Base-by-base conservation (phyloP, 306 rosid species). In the Inga leiocalycina region DNA sequence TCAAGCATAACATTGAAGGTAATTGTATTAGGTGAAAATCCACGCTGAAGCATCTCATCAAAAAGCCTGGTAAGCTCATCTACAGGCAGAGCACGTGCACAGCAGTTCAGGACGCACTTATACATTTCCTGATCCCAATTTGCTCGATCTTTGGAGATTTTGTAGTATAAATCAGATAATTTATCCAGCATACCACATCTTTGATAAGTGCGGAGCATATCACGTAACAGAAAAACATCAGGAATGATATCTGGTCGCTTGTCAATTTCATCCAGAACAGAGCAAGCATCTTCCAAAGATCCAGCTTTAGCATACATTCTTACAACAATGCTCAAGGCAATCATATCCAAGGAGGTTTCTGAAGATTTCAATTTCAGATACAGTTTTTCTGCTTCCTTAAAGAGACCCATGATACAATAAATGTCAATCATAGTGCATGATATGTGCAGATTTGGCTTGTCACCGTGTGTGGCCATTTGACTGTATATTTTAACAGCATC, bases 291-390 rank as follows among this genome's bases (percentile, higher is more conserved):
- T 78, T 86, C 76, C 84, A 96, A 69, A 73, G 88, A 89, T 73
- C 93, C 98, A 67, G 97, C 90, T 89, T 93, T 92, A 61, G 89
- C 89, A 73, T 90, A 96, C 97, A 92, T 92, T 81, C 94, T 92
- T 19, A 96, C 91, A 82, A 89, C 94, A 83, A 93, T 79, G 80
- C 90, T 94, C 45, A 79, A 91, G 14, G 90, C 94, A 84, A 96
- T 90, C 97, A 92, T 74, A 88, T 96, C 99, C 89, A 96, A 84
- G 17, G 82, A 74, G 74, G 83, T 17, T 27, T 87, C 85, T 0
- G 91, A 91, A 81, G 97, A 89, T 82, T 85, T 89, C 88, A 96
- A 81, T 88, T 85, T 73, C 44, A 91, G 54, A 79, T 92, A 94
- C 81, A 94, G 79, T 80, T 82, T 79, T 84, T 96, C 91, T 1